Evolutionary conservation across 768 basidiomycete species (phyloP).

Genomic region (Symmetrospora coprosmae): DNA sequence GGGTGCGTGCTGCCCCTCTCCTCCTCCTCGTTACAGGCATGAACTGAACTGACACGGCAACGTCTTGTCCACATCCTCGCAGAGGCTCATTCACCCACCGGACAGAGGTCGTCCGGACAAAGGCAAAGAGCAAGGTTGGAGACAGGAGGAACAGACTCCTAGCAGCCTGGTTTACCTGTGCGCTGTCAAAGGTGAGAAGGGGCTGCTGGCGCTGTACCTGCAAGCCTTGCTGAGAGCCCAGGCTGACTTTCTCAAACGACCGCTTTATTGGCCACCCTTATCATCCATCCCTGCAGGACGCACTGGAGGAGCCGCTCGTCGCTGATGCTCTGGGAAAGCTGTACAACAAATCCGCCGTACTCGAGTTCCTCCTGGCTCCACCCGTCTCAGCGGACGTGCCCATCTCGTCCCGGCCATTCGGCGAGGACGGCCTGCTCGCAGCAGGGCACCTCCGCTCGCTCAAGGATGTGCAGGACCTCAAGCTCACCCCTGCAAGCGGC

Average conservation of each 20-base stretch:
- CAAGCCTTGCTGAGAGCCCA: background rate
- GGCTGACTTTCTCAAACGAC: background rate
- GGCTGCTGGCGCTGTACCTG: background rate
- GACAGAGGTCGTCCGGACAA: slow-evolving; percentile 38
- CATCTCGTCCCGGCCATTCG: slow-evolving; percentile 25
- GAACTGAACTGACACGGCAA: no score
- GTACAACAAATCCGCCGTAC: slow-evolving; percentile 87
- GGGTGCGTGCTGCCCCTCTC: no score
- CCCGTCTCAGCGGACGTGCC: slow-evolving; percentile 50
- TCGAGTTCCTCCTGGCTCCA: slow-evolving; percentile 76
- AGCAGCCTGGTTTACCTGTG: slow-evolving; percentile 83
- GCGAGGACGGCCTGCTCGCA: slow-evolving; percentile 64
- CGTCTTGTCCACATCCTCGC: no score
- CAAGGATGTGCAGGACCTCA: slow-evolving; percentile 80
- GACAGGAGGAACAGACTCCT: slow-evolving; percentile 80
- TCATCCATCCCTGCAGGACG: slow-evolving; percentile 50
- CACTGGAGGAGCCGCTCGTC: slow-evolving; percentile 76
- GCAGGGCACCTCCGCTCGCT: slow-evolving; percentile 81
- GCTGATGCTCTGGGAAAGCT: slow-evolving; percentile 83
- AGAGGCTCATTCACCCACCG: slow-evolving; percentile 40
- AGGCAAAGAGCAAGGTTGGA: slow-evolving; percentile 58
- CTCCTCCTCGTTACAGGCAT: no score
- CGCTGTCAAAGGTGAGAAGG: slow-evolving; percentile 68
- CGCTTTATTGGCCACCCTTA: background rate
- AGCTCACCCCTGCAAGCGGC: slow-evolving; percentile 47